These are phyloP conservation scores for Chalara sp. DNA, from an alignment of 2,329 filamentous ascomycete genomes.

Conservation along the genomic window DNA sequence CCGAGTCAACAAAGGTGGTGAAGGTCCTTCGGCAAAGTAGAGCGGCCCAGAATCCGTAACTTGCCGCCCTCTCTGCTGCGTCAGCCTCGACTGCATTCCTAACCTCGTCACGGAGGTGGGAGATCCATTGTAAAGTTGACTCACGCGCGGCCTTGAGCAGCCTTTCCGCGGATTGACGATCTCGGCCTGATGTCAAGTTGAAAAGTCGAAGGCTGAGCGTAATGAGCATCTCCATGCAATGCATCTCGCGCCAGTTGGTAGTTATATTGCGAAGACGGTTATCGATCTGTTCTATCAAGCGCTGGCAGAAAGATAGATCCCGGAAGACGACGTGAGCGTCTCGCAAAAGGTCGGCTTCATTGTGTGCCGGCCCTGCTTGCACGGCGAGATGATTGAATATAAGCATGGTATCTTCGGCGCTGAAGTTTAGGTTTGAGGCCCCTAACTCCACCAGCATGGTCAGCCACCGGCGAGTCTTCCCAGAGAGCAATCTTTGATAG, in stretches of 20 bases:
- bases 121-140: slow-evolving; percentile 44
- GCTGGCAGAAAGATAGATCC: slow-evolving; percentile 42
- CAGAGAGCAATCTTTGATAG: slow-evolving; percentile 37
- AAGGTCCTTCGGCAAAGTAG: slow-evolving; percentile 48
- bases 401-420: slow-evolving; percentile 40
- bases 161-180: not conserved
- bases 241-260: slow-evolving; percentile 51
- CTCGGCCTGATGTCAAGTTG: slow-evolving; percentile 10
- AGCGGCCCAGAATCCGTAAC: slow-evolving; percentile 46
- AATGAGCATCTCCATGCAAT: slow-evolving; percentile 52
- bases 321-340: slow-evolving; percentile 40
- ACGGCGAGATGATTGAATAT: slow-evolving; percentile 45
- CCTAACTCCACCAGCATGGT: slow-evolving; percentile 43
- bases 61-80: slow-evolving; percentile 30
- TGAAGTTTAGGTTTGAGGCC: slow-evolving; percentile 52
- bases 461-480: slow-evolving; percentile 38
- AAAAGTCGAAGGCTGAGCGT: slow-evolving; percentile 38
- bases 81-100: slow-evolving; percentile 31
- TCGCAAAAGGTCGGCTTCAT: slow-evolving; percentile 32
- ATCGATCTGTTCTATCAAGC: slow-evolving; percentile 40
- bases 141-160: slow-evolving; percentile 36
- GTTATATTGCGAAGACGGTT: slow-evolving; percentile 39
- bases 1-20: slow-evolving; percentile 8
- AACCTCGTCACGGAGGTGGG: slow-evolving; percentile 38
- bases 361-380: slow-evolving; percentile 44